phyloP scores from a whole-genome alignment of 805 yeast genomes.

The Candida easanensis region DNA sequence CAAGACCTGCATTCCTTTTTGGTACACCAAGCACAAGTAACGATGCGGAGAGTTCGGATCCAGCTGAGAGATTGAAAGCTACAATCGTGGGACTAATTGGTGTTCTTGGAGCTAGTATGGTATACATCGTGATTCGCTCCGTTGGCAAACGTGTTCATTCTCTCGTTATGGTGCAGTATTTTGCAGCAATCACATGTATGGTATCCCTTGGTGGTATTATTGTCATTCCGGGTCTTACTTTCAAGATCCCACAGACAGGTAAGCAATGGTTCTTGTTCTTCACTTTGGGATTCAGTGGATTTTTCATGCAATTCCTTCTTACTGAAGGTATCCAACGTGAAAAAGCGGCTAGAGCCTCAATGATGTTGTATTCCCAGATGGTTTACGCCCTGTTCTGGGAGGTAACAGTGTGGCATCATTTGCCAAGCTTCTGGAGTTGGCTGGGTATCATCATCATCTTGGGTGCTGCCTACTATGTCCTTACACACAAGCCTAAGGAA shows the following conservation, averaged over 20 bases:
- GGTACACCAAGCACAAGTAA: conserved; percentile 35
- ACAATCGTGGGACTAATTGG: conserved; percentile 63
- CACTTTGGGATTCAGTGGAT: conserved; percentile 73
- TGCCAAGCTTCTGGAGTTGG: conserved; percentile 67
- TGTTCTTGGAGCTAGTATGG: conserved; percentile 65
- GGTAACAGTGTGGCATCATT: conserved; percentile 62
- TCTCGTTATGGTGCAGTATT: conserved; percentile 71
- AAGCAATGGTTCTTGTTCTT: conserved; percentile 66
- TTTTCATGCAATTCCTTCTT: conserved; percentile 72
- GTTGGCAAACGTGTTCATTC: conserved; percentile 83
- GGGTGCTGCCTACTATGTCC: conserved; percentile 58
- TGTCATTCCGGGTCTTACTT: conserved; percentile 53
- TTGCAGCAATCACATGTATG: conserved; percentile 58
- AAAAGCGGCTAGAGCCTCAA: conserved; percentile 70
- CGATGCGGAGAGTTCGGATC: conserved; percentile 37
- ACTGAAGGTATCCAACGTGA: conserved; percentile 86
- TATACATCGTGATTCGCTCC: conserved; percentile 66
- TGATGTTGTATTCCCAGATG: conserved; percentile 74
- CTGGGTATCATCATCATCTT: conserved; percentile 69
- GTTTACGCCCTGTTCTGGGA: conserved; percentile 80
- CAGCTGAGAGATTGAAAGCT: conserved; percentile 58
- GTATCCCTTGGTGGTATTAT: conserved; percentile 52
- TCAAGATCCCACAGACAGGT: conserved; percentile 56
- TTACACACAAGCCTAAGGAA: conserved; percentile 46
- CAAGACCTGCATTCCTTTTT: conserved; percentile 74